Percentiles rank a stretch among this genome's conserved stretches.
phyloP scores from a whole-genome alignment of 495 filamentous ascomycete genomes.

The Daldinia grandis region DNA sequence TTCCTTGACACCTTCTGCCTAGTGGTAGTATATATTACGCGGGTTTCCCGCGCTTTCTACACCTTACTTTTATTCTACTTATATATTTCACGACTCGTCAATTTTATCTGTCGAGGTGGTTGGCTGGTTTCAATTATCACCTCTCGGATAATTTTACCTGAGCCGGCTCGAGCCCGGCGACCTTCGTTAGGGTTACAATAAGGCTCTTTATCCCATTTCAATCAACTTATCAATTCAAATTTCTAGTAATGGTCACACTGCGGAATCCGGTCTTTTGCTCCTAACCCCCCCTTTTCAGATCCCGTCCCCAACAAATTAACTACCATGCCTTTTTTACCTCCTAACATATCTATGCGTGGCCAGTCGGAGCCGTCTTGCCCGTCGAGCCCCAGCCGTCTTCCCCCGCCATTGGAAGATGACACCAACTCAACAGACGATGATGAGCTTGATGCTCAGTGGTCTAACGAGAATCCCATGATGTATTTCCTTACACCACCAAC shows the following conservation, averaged over 20 bases:
- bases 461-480: slow-evolving; percentile 57
- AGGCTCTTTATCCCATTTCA: slow-evolving; percentile 26
- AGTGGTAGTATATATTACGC: slow-evolving; percentile 37
- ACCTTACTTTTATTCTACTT: slow-evolving; percentile 19
- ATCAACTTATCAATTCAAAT: slow-evolving; percentile 5
- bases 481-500: slow-evolving; percentile 60
- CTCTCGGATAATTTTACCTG: slow-evolving; percentile 33
- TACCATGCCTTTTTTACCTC: slow-evolving; percentile 42
- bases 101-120: slow-evolving; percentile 34
- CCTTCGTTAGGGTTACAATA: slow-evolving; percentile 33
- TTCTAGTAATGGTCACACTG: slow-evolving; percentile 23
- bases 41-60: slow-evolving; percentile 10
- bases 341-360: slow-evolving; percentile 30
- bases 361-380: slow-evolving; percentile 45
- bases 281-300: not conserved
- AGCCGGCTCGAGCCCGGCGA: slow-evolving; percentile 45
- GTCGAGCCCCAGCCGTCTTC: slow-evolving; percentile 47
- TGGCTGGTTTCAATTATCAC: slow-evolving; percentile 26
- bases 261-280: slow-evolving; percentile 20
- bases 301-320: slow-evolving; percentile 22
- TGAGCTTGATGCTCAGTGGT: slow-evolving; percentile 47
- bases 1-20: slow-evolving; percentile 40
- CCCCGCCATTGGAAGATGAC: slow-evolving; percentile 49
- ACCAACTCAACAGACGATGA: slow-evolving; percentile 51
- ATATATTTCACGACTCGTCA: slow-evolving; percentile 30